Base-by-base conservation (phyloP, 1,284 basidiomycete genomes). In the Tetrapyrgos nigripes region DNA sequence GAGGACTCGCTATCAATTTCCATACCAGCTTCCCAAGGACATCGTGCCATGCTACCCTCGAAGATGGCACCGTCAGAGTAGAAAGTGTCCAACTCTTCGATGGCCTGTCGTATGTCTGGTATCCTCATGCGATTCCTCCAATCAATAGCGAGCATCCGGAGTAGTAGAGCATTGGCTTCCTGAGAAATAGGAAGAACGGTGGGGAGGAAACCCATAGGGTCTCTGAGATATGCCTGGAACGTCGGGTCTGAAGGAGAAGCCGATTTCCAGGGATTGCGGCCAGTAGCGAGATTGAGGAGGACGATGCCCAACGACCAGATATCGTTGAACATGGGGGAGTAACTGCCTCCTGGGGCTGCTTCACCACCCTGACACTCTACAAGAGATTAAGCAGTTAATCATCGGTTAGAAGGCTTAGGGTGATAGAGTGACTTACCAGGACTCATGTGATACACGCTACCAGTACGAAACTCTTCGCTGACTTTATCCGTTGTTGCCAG, bases 241-340 rank as follows among this genome's bases (percentile, higher is more conserved):
- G 89, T 91, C 55, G 87, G 87, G 69, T 92, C 91, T 60, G 84
- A 80, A 13, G 82, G 78, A 62, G 90, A 91, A n/a, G 97, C 97
- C 47, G 94, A 95, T 77, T 95, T 94, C 97, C 97, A 99, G 23
- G 97, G 97, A 70, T 98, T 98, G 60, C 96, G 89, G 19, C 95
- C 95, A 45, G 94, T 97, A 51, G 94, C 91, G 56, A 99, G 87
- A 75, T 98, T 98, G 73, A 98, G 89, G 49, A 99, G 89, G 63
- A 93, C 91, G 68, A 99, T 96, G 45, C 97, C 97, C 61, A 99
- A 84, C 23, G 97, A 97, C 97, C 97, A 99, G 64, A 99, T 87
- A 77, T 99, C 97, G 76, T 97, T 97, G 72, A 86, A 87, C 68
- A 87, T 84, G 14, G 96, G 95, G 19, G 89, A 93, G 78, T 98